Evolutionary conservation across 225 moss, liverwort and hornwort species (phyloP).

Genomic region (Sphagnum contortum): DNA sequence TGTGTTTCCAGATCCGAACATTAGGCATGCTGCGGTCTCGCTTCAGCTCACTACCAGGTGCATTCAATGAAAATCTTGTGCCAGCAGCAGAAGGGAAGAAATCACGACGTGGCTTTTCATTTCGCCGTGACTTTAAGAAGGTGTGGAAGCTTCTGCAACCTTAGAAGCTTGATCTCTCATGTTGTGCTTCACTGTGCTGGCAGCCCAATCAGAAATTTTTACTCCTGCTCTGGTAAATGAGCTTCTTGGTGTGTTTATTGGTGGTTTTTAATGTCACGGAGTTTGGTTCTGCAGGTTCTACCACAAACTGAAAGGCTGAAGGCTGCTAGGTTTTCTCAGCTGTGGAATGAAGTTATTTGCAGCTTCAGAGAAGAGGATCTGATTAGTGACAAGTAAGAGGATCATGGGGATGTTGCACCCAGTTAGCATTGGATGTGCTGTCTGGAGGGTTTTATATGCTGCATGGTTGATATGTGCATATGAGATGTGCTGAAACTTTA

Average conservation of each 20-base stretch:
- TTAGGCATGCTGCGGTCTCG: constrained; percentile 89
- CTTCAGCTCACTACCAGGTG: constrained; percentile 87
- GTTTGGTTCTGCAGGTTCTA: constrained; percentile 27
- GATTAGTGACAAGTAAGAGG: constrained; percentile 71
- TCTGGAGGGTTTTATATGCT: too few relatives aligned
- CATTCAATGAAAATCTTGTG: constrained; percentile 81
- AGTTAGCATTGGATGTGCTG: too few relatives aligned
- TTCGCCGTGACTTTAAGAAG: constrained; percentile 73
- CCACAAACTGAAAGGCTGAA: constrained; percentile 64
- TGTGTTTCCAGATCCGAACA: constrained; percentile 61
- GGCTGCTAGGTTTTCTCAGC: constrained; percentile 79
- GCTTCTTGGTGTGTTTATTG: too few relatives aligned
- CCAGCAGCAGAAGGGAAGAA: constrained; percentile 47
- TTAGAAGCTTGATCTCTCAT: neutral
- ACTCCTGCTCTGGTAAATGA: too few relatives aligned
- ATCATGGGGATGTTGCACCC: too few relatives aligned
- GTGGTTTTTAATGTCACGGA: too few relatives aligned
- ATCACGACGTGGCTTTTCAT: constrained; percentile 45
- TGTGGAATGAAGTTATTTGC: constrained; percentile 94
- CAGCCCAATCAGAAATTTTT: too few relatives aligned
- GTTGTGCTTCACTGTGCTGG: too few relatives aligned
- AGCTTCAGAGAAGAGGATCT: constrained; percentile 93
- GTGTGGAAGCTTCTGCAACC: constrained; percentile 8
- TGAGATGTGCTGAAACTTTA: too few relatives aligned
- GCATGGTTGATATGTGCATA: too few relatives aligned